These are phyloP conservation scores for Fusarium tuaranense DNA, from an alignment of 2,329 filamentous ascomycete species.

Conservation along the genomic window DNA sequence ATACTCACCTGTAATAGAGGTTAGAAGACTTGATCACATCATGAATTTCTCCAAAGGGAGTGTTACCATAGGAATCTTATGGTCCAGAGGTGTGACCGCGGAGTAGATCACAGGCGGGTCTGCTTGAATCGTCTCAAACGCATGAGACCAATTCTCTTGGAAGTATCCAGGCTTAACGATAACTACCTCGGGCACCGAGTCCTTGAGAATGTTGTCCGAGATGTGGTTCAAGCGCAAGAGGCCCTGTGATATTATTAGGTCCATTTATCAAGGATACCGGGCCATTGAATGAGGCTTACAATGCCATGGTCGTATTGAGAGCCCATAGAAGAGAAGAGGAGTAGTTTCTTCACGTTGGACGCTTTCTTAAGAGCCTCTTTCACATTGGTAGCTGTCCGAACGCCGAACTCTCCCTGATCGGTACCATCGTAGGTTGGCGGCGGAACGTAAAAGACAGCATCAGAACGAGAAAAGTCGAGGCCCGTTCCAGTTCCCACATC, in stretches of 20 bases:
- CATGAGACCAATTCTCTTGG: constrained; percentile 37
- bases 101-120: constrained; percentile 45
- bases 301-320: constrained; percentile 46
- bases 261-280: fast-evolving
- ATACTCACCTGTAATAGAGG: constrained; percentile 40
- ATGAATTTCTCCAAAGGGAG: too few relatives aligned
- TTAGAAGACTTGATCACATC: background rate
- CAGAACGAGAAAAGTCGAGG: constrained; percentile 46
- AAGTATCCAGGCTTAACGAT: constrained; percentile 40
- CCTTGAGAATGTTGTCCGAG: constrained; percentile 35
- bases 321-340: constrained; percentile 47
- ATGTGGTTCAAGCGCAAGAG: constrained; percentile 40
- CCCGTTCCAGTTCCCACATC: constrained; percentile 43
- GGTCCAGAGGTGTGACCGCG: constrained; percentile 41
- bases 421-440: constrained; percentile 45
- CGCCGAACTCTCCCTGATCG: constrained; percentile 41
- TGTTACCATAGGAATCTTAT: constrained; percentile 49
- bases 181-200: constrained; percentile 32
- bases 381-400: constrained; percentile 26
- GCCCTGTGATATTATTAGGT: constrained; percentile 36
- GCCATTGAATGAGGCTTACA: constrained; percentile 30
- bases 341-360: constrained; percentile 26
- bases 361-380: constrained; percentile 36
- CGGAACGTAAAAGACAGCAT: constrained; percentile 50
- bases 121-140: constrained; percentile 33